Percentiles rank a stretch among this genome's conserved stretches.
phyloP scores from a whole-genome alignment of 2,329 filamentous ascomycete genomes.

The Beauveria pseudobassiana region DNA sequence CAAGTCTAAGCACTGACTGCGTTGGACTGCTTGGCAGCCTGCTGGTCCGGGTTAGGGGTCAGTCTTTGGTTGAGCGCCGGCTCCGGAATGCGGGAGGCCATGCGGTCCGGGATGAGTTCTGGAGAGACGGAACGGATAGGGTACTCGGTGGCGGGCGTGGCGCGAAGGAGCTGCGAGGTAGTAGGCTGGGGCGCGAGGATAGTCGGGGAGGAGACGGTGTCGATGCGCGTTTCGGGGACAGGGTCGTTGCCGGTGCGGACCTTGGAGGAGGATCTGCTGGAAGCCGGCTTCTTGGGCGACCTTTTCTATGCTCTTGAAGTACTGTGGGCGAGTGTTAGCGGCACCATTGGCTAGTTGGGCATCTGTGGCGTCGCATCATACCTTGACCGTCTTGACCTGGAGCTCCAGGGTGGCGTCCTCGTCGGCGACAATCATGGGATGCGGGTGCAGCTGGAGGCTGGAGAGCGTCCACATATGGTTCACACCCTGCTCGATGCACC shows the following conservation, averaged over 20 bases:
- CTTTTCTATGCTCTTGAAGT: slow-evolving; percentile 66
- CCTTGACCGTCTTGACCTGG: slow-evolving; percentile 65
- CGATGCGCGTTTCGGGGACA: slow-evolving; percentile 32
- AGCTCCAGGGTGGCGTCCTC: slow-evolving; percentile 70
- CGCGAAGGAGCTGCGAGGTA: slow-evolving; percentile 46
- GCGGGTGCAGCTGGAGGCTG: slow-evolving; percentile 69
- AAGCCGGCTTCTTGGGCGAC: slow-evolving; percentile 50
- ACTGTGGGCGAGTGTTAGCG: slow-evolving; percentile 29
- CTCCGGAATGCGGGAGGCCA: slow-evolving; percentile 50
- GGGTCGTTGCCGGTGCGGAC: slow-evolving; percentile 45
- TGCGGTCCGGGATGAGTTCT: slow-evolving; percentile 54
- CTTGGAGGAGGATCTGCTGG: slow-evolving; percentile 48
- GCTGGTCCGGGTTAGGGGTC: slow-evolving; percentile 42
- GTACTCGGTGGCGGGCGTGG: slow-evolving; percentile 48
- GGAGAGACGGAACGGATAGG: slow-evolving; percentile 48
- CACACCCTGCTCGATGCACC: slow-evolving; percentile 72
- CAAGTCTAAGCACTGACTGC: slow-evolving; percentile 18
- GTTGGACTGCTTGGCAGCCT: slow-evolving; percentile 24
- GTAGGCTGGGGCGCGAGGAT: slow-evolving; percentile 48
- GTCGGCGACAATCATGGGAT: slow-evolving; percentile 76
- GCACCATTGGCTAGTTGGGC: too few species aligned
- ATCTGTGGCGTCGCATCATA: slow-evolving; percentile 16
- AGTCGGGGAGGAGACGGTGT: slow-evolving; percentile 35
- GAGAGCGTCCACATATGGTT: slow-evolving; percentile 92
- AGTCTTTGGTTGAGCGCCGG: slow-evolving; percentile 36